Evolutionary conservation across 768 basidiomycete species (phyloP), one percentile per base, ranked within the genome.

Genomic region (Phylloporus scabripes): DNA sequence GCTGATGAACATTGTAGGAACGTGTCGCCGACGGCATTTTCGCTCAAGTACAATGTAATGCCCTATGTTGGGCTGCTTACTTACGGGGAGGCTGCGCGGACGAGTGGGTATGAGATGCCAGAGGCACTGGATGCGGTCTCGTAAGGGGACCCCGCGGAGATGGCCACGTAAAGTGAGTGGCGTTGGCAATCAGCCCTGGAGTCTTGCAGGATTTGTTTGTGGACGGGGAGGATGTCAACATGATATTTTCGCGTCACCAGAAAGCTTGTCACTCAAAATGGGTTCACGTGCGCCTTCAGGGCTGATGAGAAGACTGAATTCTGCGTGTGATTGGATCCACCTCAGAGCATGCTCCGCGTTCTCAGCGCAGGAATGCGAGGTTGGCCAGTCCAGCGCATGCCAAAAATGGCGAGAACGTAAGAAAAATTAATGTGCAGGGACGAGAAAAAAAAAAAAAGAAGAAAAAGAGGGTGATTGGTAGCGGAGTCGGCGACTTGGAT

Each of bases 41-140:
- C 78, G 1, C 75, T 95, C 23, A 87, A 85, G 60, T 95, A 93
- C 69, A 92, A 93, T 60, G 62, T 92, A 28, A 93, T 94, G 90
- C 92, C 92, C 7, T 83, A 86, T 60, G 87, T 94, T 17, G 92
- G 92, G 17, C 57, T 82, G 38, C 75, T 93, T 42, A 83, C 78
- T 3, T 86, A 85, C 44, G 92, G 90, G 21, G 85, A 89, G 63
- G 89, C 82, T 12, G 73, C 73, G 41, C 72, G 74, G 41, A 76
- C 73, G 32, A 59, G 66, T 49, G 64, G 70, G 21, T 60, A 74
- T n/a, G 60, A 58, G 12, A 63, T 69, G 56, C 68, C 67, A 41
- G 63, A 63, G 21, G 65, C 65, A 7, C 51, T 57, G 37, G 66
- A 69, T 48, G 60, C 65, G 1, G 63, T 67, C 28, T 63, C 65